Conservation (phyloP, 257 asterid genomes). For the Penstemon eatonii region DNA sequence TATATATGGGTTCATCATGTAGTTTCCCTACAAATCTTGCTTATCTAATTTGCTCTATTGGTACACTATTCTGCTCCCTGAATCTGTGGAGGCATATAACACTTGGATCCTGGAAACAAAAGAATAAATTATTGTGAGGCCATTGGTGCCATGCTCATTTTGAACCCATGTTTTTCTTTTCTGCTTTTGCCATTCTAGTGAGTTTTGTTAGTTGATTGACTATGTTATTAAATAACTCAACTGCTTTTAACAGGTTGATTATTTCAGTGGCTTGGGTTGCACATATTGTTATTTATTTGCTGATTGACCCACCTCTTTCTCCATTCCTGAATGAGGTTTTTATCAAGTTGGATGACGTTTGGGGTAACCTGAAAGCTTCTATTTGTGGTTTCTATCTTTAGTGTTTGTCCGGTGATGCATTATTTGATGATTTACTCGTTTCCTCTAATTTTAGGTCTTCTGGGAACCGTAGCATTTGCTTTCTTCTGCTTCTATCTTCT, state of each 20-base stretch:
- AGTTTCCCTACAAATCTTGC: neutral
- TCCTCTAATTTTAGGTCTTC: conserved; percentile 63
- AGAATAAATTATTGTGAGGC: too few species aligned
- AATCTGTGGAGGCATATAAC: neutral
- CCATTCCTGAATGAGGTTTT: conserved; percentile 88
- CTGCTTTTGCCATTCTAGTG: neutral
- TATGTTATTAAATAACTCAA: neutral
- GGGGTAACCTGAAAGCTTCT: conserved; percentile 61
- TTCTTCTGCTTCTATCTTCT: conserved; percentile 98
- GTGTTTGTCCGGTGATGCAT: conserved; percentile 19
- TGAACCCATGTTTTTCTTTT: neutral
- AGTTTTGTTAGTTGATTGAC: conserved; percentile 15
- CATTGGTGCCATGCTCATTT: neutral
- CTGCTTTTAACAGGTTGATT: conserved; percentile 64
- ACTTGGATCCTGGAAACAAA: too few species aligned
- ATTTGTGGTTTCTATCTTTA: conserved; percentile 12
- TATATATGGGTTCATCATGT: neutral
- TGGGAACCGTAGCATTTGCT: conserved; percentile 97
- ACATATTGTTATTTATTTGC: conserved; percentile 87
- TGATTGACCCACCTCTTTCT: conserved; percentile 89
- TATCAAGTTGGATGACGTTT: conserved; percentile 81
- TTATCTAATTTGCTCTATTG: neutral
- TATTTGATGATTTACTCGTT: conserved; percentile 19
- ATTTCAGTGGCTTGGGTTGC: conserved; percentile 95
- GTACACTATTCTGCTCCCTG: neutral